Conservation (phyloP, 1,284 basidiomycete genomes). For the Apiotrichum laibachii region DNA sequence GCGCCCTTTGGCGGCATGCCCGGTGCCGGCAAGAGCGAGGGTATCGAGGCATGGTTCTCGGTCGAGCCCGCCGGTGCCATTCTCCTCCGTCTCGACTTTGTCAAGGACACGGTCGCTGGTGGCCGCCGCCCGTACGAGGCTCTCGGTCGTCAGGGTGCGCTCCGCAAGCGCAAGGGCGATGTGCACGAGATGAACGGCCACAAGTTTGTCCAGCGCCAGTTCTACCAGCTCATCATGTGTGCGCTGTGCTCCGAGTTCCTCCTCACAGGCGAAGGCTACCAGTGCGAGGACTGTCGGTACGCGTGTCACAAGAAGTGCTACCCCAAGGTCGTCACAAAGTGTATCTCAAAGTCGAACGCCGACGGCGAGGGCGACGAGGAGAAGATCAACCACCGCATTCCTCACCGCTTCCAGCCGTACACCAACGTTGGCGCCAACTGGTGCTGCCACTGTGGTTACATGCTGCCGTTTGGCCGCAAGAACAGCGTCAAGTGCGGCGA, state of each 20-base stretch:
- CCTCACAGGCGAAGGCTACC: slow-evolving; percentile 94
- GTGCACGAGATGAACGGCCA: slow-evolving; percentile 99
- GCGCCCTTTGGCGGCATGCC: slow-evolving; percentile 13
- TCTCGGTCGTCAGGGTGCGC: slow-evolving; percentile 94
- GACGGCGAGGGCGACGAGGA: slow-evolving; percentile 93
- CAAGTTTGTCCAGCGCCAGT: slow-evolving; percentile 95
- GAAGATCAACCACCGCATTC: slow-evolving; percentile 99
- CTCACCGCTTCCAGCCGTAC: slow-evolving; percentile 95
- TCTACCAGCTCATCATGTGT: slow-evolving; percentile 98
- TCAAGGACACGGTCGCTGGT: slow-evolving; percentile 87
- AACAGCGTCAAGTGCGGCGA: slow-evolving; percentile 94
- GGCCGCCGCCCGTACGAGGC: slow-evolving; percentile 89
- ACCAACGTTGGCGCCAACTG: slow-evolving; percentile 98
- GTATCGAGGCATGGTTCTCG: slow-evolving; percentile 95
- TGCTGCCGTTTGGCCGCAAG: slow-evolving; percentile 95
- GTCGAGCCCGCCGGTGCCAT: slow-evolving; percentile 98
- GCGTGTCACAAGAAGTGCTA: slow-evolving; percentile 99
- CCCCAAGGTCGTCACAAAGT: slow-evolving; percentile 98
- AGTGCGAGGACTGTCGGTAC: slow-evolving; percentile 99
- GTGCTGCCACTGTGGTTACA: slow-evolving; percentile 99
- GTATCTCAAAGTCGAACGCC: slow-evolving; percentile 93
- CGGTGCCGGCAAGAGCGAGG: slow-evolving; percentile 58
- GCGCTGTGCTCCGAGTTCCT: slow-evolving; percentile 97
- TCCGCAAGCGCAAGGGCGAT: slow-evolving; percentile 96
- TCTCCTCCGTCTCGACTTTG: slow-evolving; percentile 81